phyloP scores from a whole-genome alignment of 1,284 basidiomycete genomes.

The Pascua guehoae region DNA sequence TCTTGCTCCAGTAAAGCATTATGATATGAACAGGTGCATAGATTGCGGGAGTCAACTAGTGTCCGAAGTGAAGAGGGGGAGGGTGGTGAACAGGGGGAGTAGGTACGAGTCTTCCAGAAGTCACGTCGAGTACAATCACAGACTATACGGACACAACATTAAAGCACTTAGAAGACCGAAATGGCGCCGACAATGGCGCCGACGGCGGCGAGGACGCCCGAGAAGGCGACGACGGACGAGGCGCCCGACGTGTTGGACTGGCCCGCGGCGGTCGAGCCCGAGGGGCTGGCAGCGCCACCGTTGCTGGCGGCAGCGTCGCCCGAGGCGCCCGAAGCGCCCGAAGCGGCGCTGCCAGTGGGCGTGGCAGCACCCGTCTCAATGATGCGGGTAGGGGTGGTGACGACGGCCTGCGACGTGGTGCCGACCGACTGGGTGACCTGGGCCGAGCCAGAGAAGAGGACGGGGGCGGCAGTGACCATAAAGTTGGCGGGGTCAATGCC shows the following conservation, averaged over 20 bases:
- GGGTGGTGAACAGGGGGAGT: too few relatives aligned
- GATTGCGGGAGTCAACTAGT: too few relatives aligned
- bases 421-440: constrained; percentile 16
- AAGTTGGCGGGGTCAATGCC: constrained; percentile 38
- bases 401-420: constrained; percentile 23
- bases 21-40: too few relatives aligned
- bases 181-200: constrained; percentile 21
- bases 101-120: too few relatives aligned
- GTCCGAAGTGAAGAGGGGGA: too few relatives aligned
- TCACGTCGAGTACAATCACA: too few relatives aligned
- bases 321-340: constrained; percentile 10
- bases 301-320: constrained; percentile 13
- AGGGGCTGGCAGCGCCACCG: constrained; percentile 10
- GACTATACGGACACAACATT: too few relatives aligned
- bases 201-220: constrained; percentile 8
- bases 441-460: constrained; percentile 25
- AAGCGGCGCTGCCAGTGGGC: constrained; percentile 11
- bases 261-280: constrained; percentile 8
- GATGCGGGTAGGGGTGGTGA: constrained; percentile 12
- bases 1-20: too few relatives aligned
- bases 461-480: constrained; percentile 33
- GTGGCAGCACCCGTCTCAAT: neutral
- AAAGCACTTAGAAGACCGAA: constrained; percentile 26
- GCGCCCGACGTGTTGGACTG: constrained; percentile 3
- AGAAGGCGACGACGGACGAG: constrained; percentile 8